Percentiles rank a stretch among this genome's conserved stretches.
phyloP scores from a whole-genome alignment of 306 rosid genomes.

The Erythrophleum fordii region DNA sequence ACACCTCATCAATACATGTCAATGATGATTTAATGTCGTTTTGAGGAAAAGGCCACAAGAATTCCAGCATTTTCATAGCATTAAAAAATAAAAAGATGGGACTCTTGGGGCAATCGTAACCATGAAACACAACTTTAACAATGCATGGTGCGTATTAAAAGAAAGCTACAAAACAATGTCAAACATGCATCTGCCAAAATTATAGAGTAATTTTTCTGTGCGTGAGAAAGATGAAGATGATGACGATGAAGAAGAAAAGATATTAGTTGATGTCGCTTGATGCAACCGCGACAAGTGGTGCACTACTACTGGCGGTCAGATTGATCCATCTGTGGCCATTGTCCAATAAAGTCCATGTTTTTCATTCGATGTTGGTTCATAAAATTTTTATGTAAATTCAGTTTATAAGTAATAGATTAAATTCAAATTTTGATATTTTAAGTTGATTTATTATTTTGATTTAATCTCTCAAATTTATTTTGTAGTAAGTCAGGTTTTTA shows the following conservation, averaged over 20 bases:
- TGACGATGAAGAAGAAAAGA: constrained; percentile 26
- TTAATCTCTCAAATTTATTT: background rate
- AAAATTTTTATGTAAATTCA: background rate
- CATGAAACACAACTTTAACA: constrained; percentile 65
- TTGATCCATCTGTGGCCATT: constrained; percentile 40
- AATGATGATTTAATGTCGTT: constrained; percentile 41
- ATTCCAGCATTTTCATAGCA: background rate
- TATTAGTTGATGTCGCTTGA: constrained; percentile 9
- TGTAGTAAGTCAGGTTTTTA: no score
- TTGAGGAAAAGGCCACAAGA: constrained; percentile 35
- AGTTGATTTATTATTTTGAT: no score
- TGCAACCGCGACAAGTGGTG: constrained; percentile 31
- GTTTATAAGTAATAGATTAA: background rate
- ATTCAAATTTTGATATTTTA: no score
- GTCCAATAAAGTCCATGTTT: constrained; percentile 33
- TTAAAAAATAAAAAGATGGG: constrained; percentile 48
- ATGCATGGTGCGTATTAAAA: constrained; percentile 65
- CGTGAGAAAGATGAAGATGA: constrained; percentile 33
- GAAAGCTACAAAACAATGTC: constrained; percentile 64
- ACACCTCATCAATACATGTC: constrained; percentile 26
- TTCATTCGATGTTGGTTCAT: background rate
- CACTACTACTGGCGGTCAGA: constrained; percentile 10
- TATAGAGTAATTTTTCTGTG: constrained; percentile 28
- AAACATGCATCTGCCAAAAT: constrained; percentile 52
- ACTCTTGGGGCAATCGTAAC: constrained; percentile 61